Base-by-base conservation (phyloP, 148 eudicot genomes). In the Camellia lanceoleosa region DNA sequence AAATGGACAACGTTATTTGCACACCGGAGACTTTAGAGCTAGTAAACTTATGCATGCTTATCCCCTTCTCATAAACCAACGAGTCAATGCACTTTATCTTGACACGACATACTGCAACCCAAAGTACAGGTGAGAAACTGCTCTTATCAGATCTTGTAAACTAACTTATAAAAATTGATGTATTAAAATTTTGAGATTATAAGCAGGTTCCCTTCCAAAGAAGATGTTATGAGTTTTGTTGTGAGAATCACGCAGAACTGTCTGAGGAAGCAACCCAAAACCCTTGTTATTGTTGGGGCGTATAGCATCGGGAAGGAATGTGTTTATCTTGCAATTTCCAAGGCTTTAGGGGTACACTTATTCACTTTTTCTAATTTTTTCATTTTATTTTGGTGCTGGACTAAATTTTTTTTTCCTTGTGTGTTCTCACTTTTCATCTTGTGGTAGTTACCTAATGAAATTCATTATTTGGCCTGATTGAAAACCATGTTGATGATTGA, bases 51-150 rank as follows among this genome's bases (percentile, higher is more conserved):
- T 91, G 94, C 89, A 85, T 78, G 42, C 84, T 15, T 91, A 89
- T 84, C 89, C 90, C 19, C 85, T 83, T 83, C 91, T 90, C 67
- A 7, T 73, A 61, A 83, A 83, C 63, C 86, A 83, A 46, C 77
- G 81, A 70, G 75, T 89, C 63, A 75, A 89, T 84, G 68, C 87
- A 44, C 88, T 91, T 82, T 91, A 89, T 82, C 88, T 91, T 60
- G 92, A 91, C 80, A 91, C 94, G 46, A 91, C 94, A 18, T 91
- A 91, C 83, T 89, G 94, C 89, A 89, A 91, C 73, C 87, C 90
- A 30, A 91, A 87, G 77, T 91, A 91, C 84, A 89, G 92, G 94
- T 91, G 61, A 54, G 49, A 19, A 44, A 38, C 23, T 51, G 51
- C 42, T 62, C 42, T 30, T 54, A 15, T 59, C n/a, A 64, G 80